These are phyloP conservation scores for Daldinia concentrica DNA, from an alignment of 495 filamentous ascomycete genomes.

Conservation along the genomic window DNA sequence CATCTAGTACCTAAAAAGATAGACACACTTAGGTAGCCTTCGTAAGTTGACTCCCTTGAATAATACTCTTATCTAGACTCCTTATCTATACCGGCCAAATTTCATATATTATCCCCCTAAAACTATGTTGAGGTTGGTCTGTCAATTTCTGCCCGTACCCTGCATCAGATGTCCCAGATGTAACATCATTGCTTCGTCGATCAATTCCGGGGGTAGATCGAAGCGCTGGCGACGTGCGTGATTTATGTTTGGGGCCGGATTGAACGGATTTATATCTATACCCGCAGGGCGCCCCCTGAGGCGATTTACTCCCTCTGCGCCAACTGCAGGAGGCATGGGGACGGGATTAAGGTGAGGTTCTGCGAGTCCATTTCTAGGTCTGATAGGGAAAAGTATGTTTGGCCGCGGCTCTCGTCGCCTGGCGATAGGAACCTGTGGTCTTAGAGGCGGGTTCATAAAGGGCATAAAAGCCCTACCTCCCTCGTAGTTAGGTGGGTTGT, in stretches of 20 bases:
- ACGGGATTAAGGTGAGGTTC: not conserved
- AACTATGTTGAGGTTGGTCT: no score
- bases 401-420: not conserved
- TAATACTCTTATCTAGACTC: not conserved
- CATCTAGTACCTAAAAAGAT: not conserved
- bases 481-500: constrained; percentile 40
- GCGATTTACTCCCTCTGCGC: not conserved
- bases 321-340: not conserved
- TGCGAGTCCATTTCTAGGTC: not conserved
- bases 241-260: constrained; percentile 8
- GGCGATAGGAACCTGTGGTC: not conserved
- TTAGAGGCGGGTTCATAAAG: constrained; percentile 13
- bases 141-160: constrained; percentile 6
- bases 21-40: not conserved
- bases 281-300: not conserved
- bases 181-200: constrained; percentile 13
- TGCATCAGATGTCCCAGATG: constrained; percentile 19
- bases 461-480: constrained; percentile 33
- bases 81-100: not conserved
- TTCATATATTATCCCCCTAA: not conserved
- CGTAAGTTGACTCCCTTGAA: not conserved
- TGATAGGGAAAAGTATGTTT: not conserved
- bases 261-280: constrained; percentile 13
- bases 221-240: not conserved
- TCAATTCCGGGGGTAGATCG: constrained; percentile 4